Conservation (phyloP, 148 eudicot genomes). For the Silene uniflora region DNA sequence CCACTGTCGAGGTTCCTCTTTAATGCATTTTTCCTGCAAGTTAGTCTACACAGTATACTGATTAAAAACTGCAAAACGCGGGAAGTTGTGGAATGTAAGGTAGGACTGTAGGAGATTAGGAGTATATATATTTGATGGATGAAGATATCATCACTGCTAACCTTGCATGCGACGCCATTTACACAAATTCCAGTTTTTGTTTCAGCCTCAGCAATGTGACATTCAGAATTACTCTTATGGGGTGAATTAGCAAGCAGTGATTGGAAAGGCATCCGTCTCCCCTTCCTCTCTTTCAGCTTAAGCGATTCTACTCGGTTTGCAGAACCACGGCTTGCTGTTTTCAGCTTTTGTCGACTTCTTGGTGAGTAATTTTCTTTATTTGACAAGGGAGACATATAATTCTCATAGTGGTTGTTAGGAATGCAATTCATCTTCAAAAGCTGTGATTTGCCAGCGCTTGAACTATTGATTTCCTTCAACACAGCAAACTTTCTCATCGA, state of each 20-base stretch:
- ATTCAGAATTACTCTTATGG: slow-evolving; percentile 36
- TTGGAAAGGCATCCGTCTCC: slow-evolving; percentile 52
- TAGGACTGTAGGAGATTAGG: no score
- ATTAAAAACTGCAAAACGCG: neutral
- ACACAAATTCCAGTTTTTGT: slow-evolving; percentile 20
- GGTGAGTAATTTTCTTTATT: slow-evolving; percentile 41
- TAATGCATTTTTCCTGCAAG: slow-evolving; percentile 37
- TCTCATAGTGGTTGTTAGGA: slow-evolving; percentile 21
- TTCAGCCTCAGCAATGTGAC: slow-evolving; percentile 19
- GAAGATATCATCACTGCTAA: slow-evolving; percentile 13
- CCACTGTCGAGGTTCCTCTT: slow-evolving; percentile 46
- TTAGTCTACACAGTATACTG: neutral
- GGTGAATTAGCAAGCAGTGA: slow-evolving; percentile 36
- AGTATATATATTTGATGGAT: neutral
- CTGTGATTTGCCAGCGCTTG: slow-evolving; percentile 31
- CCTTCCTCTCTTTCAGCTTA: slow-evolving; percentile 28
- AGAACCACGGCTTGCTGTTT: slow-evolving; percentile 31
- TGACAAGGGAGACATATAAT: slow-evolving; percentile 27
- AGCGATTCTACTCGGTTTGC: slow-evolving; percentile 20
- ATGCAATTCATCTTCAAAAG: slow-evolving; percentile 26
- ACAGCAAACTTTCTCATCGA: slow-evolving; percentile 41
- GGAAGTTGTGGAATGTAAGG: neutral
- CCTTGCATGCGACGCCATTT: slow-evolving; percentile 32
- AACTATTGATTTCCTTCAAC: slow-evolving; percentile 32
- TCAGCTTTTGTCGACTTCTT: slow-evolving; percentile 33